These are phyloP conservation scores for Phytophthora hybrid DNA, from an alignment of 352 stramenopile species.

Conservation along the genomic window DNA sequence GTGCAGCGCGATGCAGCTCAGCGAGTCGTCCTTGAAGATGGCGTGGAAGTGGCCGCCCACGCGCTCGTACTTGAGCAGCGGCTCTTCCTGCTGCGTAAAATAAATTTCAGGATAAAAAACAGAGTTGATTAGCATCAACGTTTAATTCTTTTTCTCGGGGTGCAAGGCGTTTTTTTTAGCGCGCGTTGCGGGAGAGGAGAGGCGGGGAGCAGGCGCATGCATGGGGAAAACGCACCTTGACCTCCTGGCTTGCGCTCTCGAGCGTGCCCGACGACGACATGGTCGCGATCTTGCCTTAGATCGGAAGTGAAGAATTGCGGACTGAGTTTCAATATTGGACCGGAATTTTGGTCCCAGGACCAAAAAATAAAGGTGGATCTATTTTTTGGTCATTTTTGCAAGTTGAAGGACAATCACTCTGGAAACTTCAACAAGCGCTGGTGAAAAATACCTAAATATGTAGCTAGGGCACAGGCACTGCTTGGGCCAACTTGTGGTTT, in stretches of 20 bases:
- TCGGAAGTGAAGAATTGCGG: neutral
- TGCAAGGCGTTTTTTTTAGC: neutral
- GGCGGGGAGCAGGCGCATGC: neutral
- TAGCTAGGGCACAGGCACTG: conserved; percentile 10
- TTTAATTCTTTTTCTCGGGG: conserved; percentile 9
- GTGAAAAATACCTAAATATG: no score
- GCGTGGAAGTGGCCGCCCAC: conserved; percentile 86
- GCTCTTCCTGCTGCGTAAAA: conserved; percentile 31
- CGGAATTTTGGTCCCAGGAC: neutral
- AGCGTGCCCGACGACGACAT: conserved; percentile 14
- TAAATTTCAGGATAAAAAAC: neutral
- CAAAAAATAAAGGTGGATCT: neutral
- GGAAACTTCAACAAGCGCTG: neutral
- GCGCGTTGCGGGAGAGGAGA: neutral
- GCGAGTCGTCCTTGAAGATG: conserved; percentile 89
- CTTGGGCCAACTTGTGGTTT: conserved; percentile 6
- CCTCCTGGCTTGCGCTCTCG: conserved; percentile 27
- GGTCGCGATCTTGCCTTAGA: conserved; percentile 19
- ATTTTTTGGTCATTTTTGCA: neutral
- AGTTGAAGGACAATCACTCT: neutral
- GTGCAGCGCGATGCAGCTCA: conserved; percentile 83
- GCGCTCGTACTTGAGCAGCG: conserved; percentile 89
- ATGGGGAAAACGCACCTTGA: conserved; percentile 17
- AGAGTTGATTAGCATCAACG: conserved; percentile 16
- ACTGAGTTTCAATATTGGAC: neutral